Evolutionary conservation across 1,284 basidiomycete genomes (phyloP).

Genomic region (Taiwanofungus camphoratus): DNA sequence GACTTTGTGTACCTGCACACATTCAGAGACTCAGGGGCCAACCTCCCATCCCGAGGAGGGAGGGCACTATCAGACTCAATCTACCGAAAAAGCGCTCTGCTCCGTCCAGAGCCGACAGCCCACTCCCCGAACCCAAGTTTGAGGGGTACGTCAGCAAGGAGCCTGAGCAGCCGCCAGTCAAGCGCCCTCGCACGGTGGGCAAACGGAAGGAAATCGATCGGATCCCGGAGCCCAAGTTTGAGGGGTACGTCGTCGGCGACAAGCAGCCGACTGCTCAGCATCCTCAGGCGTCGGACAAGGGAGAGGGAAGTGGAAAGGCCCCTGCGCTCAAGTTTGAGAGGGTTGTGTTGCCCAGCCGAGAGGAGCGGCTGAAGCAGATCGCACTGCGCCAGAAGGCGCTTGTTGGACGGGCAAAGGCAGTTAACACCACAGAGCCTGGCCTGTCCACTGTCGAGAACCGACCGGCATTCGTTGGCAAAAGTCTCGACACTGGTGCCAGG

Average conservation of each 20-base stretch:
- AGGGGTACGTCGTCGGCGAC: neutral
- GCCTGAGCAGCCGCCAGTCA: neutral
- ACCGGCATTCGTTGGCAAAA: no score
- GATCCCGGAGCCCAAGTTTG: slow-evolving; percentile 8
- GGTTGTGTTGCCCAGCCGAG: no score
- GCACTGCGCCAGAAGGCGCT: no score
- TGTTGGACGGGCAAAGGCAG: no score
- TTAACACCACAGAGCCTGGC: no score
- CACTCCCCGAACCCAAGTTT: slow-evolving; percentile 7
- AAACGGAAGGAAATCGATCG: no score
- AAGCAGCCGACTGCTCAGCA: neutral
- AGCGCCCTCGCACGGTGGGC: neutral
- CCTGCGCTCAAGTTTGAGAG: no score
- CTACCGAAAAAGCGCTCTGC: neutral
- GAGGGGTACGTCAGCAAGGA: slow-evolving; percentile 1
- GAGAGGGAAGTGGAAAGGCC: no score
- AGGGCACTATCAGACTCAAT: slow-evolving; percentile 7
- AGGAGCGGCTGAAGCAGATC: no score
- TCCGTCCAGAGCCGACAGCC: neutral
- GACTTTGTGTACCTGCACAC: neutral
- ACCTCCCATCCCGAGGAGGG: slow-evolving; percentile 13
- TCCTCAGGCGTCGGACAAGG: no score
- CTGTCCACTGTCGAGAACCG: no score
- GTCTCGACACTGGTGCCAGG: no score
- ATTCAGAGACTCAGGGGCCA: slow-evolving; percentile 12